Conservation (phyloP, 208 protist species). For the Wallacemonas sp. region DNA sequence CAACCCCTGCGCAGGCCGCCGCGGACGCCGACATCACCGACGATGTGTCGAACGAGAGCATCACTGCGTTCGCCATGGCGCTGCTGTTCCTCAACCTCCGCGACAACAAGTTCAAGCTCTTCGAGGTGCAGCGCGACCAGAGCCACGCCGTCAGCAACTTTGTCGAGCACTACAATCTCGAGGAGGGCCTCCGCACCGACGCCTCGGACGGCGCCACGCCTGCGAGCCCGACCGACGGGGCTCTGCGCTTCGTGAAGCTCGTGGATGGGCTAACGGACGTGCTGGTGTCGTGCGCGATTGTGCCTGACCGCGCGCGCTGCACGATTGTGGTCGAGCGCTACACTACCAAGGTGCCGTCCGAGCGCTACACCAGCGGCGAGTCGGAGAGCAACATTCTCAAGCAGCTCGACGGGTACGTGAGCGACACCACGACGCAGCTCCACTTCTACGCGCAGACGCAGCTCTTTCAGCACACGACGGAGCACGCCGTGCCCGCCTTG, state of each 20-base stretch:
- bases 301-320: conserved; percentile 23
- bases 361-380: conserved; percentile 73
- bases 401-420: conserved; percentile 53
- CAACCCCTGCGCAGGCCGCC: background rate
- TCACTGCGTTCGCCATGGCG: conserved; percentile 41
- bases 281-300: conserved; percentile 79
- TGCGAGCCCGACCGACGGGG: background rate
- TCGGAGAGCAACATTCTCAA: conserved; percentile 56
- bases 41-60: conserved; percentile 12
- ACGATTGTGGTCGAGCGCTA: conserved; percentile 63
- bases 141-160: conserved; percentile 74
- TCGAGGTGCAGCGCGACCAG: conserved; percentile 59
- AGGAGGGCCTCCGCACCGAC: conserved; percentile 33
- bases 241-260: conserved; percentile 81
- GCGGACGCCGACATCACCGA: background rate
- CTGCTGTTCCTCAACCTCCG: conserved; percentile 73
- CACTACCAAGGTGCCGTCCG: conserved; percentile 64
- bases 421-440: conserved; percentile 57
- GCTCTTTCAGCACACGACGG: conserved; percentile 22
- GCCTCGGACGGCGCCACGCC: conserved; percentile 14
- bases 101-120: conserved; percentile 87
- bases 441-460: conserved; percentile 36
- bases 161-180: conserved; percentile 83
- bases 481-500: conserved; percentile 23
- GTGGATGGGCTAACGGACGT: conserved; percentile 83